phyloP scores from a whole-genome alignment of 768 basidiomycete genomes.

The Mycena alexandri region DNA sequence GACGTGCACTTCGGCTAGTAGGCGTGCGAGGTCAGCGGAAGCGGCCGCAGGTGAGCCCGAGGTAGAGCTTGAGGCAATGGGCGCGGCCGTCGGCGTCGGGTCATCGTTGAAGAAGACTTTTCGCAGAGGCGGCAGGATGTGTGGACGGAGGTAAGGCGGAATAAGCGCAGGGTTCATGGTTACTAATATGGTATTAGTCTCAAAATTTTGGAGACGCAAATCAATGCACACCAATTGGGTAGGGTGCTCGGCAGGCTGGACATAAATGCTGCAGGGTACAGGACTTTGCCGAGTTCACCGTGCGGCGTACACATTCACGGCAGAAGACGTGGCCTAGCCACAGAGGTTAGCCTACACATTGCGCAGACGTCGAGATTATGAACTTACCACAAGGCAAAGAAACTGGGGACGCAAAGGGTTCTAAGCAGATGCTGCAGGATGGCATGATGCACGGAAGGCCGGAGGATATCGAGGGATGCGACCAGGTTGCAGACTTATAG shows the following conservation, averaged over 20 bases:
- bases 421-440: constrained; percentile 73
- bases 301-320: constrained; percentile 66
- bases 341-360: constrained; percentile 1
- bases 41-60: constrained; percentile 13
- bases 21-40: constrained; percentile 43
- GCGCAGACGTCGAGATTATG: background rate
- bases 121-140: constrained; percentile 70
- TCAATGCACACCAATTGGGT: constrained; percentile 62
- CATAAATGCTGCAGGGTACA: constrained; percentile 64
- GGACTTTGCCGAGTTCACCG: constrained; percentile 62
- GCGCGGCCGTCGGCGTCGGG: constrained; percentile 8
- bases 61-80: constrained; percentile 10
- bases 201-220: constrained; percentile 1
- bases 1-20: constrained; percentile 55
- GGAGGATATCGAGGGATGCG: too few relatives aligned
- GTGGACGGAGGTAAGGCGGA: constrained; percentile 70
- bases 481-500: too few relatives aligned
- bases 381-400: constrained; percentile 74
- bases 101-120: constrained; percentile 62
- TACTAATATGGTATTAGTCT: constrained; percentile 48
- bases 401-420: constrained; percentile 65
- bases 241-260: constrained; percentile 68
- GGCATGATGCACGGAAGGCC: constrained; percentile 51
- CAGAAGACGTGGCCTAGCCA: constrained; percentile 76
- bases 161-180: constrained; percentile 61